Percentiles rank a stretch among this genome's conserved stretches.
These are phyloP conservation scores for Aspergillus vadensis DNA, from an alignment of 2,329 filamentous ascomycete species.

Conservation along the genomic window DNA sequence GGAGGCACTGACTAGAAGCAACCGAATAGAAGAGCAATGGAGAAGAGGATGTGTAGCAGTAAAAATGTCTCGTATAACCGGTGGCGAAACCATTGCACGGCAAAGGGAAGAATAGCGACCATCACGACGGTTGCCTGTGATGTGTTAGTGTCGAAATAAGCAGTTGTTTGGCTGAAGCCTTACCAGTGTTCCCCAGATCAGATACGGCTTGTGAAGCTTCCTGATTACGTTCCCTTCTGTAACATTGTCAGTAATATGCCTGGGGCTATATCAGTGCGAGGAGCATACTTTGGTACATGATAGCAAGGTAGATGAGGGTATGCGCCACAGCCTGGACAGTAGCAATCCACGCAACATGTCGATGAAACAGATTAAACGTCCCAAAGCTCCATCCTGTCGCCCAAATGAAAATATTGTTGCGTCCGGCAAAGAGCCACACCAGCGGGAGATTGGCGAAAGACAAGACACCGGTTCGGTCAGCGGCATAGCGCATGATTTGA, in stretches of 20 bases:
- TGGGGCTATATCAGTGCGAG: not conserved
- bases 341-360: conserved; percentile 65
- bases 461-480: conserved; percentile 66
- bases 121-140: conserved; percentile 40
- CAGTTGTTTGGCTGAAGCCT: not conserved
- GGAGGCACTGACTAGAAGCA: conserved; percentile 49
- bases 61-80: conserved; percentile 49
- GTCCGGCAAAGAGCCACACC: conserved; percentile 66
- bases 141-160: not conserved
- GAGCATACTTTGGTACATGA: conserved; percentile 31
- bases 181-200: conserved; percentile 36
- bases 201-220: conserved; percentile 30
- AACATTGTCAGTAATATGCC: not conserved
- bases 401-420: conserved; percentile 69
- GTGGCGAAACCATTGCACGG: conserved; percentile 49
- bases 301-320: conserved; percentile 59
- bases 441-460: conserved; percentile 65
- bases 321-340: conserved; percentile 65
- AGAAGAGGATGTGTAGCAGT: conserved; percentile 42
- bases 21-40: conserved; percentile 45
- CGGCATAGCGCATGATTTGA: conserved; percentile 58
- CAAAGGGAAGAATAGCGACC: conserved; percentile 47
- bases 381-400: conserved; percentile 69
- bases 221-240: conserved; percentile 30
- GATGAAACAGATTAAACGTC: conserved; percentile 68